phyloP scores from a whole-genome alignment of 2,329 filamentous ascomycete species.

The Diaporthe longicolla region DNA sequence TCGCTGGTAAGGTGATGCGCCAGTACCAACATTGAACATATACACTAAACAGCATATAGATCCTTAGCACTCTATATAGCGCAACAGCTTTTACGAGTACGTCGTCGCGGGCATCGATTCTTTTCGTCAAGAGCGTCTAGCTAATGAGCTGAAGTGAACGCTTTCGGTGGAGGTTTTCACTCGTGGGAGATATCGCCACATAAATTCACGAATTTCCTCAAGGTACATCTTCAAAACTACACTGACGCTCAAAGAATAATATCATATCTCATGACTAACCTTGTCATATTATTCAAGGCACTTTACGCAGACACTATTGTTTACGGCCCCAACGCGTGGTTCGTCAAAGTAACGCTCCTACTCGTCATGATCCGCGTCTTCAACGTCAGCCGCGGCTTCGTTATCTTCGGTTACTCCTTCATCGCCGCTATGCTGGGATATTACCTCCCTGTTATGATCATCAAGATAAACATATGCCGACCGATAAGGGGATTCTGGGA shows the following conservation, averaged over 20 bases:
- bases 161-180: conserved; percentile 29
- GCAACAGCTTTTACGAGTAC: conserved; percentile 28
- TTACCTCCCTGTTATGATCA: conserved; percentile 33
- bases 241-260: too few species aligned
- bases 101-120: background rate
- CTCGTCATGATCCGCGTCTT: conserved; percentile 36
- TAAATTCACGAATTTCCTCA: conserved; percentile 19
- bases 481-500: conserved; percentile 37
- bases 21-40: background rate
- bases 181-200: conserved; percentile 32
- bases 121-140: too few species aligned
- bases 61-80: conserved; percentile 31
- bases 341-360: conserved; percentile 33
- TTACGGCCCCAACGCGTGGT: conserved; percentile 36
- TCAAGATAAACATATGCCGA: conserved; percentile 34
- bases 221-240: conserved; percentile 10
- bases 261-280: background rate
- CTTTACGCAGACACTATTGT: conserved; percentile 36
- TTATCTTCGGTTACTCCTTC: conserved; percentile 30
- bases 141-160: conserved; percentile 17
- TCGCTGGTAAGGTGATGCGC: conserved; percentile 14
- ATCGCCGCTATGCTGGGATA: conserved; percentile 32
- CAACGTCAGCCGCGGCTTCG: conserved; percentile 3
- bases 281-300: background rate
- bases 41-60: background rate